Evolutionary conservation across 108 stramenopile genomes (phyloP), one percentile per base, ranked within the genome.

Genomic region (Pseudonitzschia multistriata): DNA sequence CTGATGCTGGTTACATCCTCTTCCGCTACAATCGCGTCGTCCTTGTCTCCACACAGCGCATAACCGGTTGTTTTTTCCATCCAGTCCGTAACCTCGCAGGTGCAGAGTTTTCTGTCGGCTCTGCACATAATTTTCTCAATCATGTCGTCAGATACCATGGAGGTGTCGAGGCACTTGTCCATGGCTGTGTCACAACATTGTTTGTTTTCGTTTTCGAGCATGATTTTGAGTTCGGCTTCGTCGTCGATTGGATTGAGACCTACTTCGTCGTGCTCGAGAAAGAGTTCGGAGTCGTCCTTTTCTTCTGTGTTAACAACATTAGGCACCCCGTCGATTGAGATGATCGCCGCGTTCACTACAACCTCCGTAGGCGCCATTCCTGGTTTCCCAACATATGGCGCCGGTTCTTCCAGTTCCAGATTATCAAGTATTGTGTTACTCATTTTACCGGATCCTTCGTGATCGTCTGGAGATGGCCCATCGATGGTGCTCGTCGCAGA

Each of bases 31-130:
- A 25, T 25, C 2, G 24, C 21, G 22, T 52, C 19, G 4, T 52
- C 50, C 24, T 25, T 22, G 50, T 25, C 50, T 6, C 57, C 57
- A 35, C 57, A 59, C 28, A 59, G 35, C 0, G 21, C 50, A 8
- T 25, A 25, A 25, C 50, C 50, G 50, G 50, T 52, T 33, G 29
- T 59, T 21, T 35, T 34, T n/a, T 30, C 29, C 19, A 59, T n/a
- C 57, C 57, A 59, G 57, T 30, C 57, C 13, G 57, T 59, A 10
- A 33, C 31, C 34, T 59, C 33, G 17, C 29, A 30, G 2, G 57
- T 59, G 34, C 57, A 59, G 19, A 59, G 57, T n/a, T 30, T 14
- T 59, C 29, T 59, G 29, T 59, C 57, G 3, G 34, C 34, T 59
- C 31, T 30, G 29, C 57, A 59, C 22, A 59, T 35, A 5, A 59